phyloP scores from a whole-genome alignment of 768 basidiomycete genomes.

The Termitomyces sp. region DNA sequence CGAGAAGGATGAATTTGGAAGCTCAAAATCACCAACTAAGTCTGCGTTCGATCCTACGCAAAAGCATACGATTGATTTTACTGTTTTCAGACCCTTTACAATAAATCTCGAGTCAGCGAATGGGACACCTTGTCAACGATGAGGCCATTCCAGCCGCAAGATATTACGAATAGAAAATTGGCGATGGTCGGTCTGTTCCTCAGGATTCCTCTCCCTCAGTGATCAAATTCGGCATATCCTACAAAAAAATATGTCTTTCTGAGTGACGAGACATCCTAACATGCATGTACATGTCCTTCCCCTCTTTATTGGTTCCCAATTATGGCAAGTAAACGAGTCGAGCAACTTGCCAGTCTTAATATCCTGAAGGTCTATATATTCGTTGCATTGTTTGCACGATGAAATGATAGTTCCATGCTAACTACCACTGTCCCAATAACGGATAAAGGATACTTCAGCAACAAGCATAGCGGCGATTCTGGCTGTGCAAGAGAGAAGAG shows the following conservation, averaged over 20 bases:
- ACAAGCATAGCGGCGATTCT: no score
- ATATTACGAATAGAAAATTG: constrained; percentile 76
- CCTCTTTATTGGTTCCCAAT: background rate
- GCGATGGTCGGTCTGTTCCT: constrained; percentile 58
- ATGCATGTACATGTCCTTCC: background rate
- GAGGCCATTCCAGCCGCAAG: constrained; percentile 78
- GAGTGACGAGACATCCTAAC: constrained; percentile 64
- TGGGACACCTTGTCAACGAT: constrained; percentile 84
- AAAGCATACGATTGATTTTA: constrained; percentile 1
- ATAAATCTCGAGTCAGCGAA: constrained; percentile 99
- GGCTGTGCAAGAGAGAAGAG: no score
- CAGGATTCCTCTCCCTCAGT: constrained; percentile 35
- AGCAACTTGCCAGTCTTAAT: background rate
- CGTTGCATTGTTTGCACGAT: background rate
- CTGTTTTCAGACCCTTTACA: constrained; percentile 71
- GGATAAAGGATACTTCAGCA: no score
- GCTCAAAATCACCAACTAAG: constrained; percentile 77
- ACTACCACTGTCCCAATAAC: no score
- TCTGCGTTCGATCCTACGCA: constrained; percentile 30
- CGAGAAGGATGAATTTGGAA: constrained; percentile 86
- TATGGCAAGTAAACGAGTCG: background rate
- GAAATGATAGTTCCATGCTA: background rate
- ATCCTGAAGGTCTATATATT: background rate
- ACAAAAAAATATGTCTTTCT: constrained; percentile 80
- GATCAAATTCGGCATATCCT: constrained; percentile 81